Evolutionary conservation across 306 rosid genomes (phyloP).

Genomic region (Vigna mungo): DNA sequence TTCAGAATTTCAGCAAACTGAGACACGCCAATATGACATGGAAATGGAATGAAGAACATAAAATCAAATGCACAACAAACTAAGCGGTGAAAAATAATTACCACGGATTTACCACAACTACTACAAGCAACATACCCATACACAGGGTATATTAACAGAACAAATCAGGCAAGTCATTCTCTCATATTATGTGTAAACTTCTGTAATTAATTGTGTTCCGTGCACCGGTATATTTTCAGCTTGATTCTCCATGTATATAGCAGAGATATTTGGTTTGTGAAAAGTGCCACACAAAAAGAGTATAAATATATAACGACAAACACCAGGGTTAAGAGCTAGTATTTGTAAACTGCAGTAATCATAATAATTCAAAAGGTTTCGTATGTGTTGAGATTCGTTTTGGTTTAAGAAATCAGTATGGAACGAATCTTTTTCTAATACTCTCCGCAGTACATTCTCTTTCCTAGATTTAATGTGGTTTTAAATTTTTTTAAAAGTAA

Average conservation of each 20-base stretch:
- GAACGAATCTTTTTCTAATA: background rate
- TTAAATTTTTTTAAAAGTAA: background rate
- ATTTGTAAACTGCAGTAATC: background rate
- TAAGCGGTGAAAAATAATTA: slow-evolving; percentile 12
- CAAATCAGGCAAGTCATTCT: slow-evolving; percentile 28
- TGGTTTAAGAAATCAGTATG: slow-evolving; percentile 10
- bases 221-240: slow-evolving; percentile 21
- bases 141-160: slow-evolving; percentile 26
- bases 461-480: background rate
- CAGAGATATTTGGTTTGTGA: background rate
- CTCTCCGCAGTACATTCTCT: background rate
- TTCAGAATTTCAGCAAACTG: background rate
- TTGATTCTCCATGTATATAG: background rate
- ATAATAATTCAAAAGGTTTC: background rate
- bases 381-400: slow-evolving; percentile 28
- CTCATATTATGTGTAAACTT: slow-evolving; percentile 10
- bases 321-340: background rate
- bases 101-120: slow-evolving; percentile 8
- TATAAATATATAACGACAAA: background rate
- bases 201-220: background rate
- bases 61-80: slow-evolving; percentile 13
- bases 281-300: background rate
- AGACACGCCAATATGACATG: background rate
- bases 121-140: background rate
- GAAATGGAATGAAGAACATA: slow-evolving; percentile 23